Evolutionary conservation across 176 grass and related monocot species (phyloP).

Genomic region (Carex scoparia): DNA sequence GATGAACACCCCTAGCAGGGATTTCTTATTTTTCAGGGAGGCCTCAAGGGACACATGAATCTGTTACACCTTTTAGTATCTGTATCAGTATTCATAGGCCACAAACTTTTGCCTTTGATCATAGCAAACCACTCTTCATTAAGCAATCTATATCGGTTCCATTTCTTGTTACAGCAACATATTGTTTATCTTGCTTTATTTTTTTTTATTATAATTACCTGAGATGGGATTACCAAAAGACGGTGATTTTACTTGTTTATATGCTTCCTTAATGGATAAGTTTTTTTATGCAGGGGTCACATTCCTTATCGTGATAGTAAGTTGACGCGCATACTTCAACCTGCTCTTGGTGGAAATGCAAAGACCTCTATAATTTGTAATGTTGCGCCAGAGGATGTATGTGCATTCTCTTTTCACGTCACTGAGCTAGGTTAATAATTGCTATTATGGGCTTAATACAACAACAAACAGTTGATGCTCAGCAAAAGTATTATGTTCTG

Average conservation of each 20-base stretch:
- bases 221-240: background rate
- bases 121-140: background rate
- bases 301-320: constrained; percentile 99
- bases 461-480: background rate
- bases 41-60: background rate
- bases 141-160: background rate
- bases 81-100: background rate
- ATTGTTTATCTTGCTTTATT: background rate
- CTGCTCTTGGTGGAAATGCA: constrained; percentile 96
- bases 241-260: background rate
- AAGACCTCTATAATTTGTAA: constrained; percentile 97
- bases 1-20: background rate
- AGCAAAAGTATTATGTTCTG: background rate
- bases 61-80: background rate
- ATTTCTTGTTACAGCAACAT: background rate
- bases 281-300: constrained; percentile 69
- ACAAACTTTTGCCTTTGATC: background rate
- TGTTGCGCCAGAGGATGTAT: constrained; percentile 88
- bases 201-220: background rate
- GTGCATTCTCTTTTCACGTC: background rate
- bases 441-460: background rate
- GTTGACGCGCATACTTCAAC: constrained; percentile 82
- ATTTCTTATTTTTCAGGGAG: background rate
- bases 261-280: constrained; percentile 2
- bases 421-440: background rate